Evolutionary conservation across 2,329 filamentous ascomycete species (phyloP), one percentile per base, ranked within the genome.

Genomic region (Exophiala sp.): DNA sequence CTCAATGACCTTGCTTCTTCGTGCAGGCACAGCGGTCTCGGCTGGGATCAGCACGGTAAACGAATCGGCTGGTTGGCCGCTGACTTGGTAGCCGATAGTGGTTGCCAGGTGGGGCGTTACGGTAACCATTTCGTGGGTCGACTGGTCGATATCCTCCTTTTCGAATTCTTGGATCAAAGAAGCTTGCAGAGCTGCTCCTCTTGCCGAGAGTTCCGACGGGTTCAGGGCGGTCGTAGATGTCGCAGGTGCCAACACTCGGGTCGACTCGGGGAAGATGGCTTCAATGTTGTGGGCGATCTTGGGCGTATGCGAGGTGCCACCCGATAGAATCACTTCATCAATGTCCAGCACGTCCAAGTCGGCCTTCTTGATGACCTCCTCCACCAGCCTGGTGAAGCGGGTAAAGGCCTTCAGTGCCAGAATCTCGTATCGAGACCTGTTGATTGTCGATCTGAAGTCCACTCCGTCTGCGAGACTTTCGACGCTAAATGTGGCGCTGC

Each of bases 121-220:
- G 27, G 91, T 96, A 58, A 98, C 89, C 66, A 89, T 88, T 45
- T 93, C 85, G 75, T 98, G 91, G 41, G 89, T 95, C 56, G 88
- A 95, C 77, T 96, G 90, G 67, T 94, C 87, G 61, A 98, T 94
- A 66, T 97, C 91, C 59, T 88, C 83, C 60, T 82, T 78, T 63
- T 98, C 93, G 70, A 95, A 98, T 70, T 95, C 91, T 69, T 90
- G 83, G 68, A 98, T 88, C 57, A 98, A 76, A 53, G 85, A 94
- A 30, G 93, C 93, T 73, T 98, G 93, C 62, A 98, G 88, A 24
- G 93, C 91, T 54, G 93, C 93, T 65, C 93, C 93, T 58, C 93
- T 83, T 56, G 87, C 86, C 63, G 85, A 77, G 48, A 96, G 79
- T 73, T 97, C 91, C 2, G 88, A 93, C 57, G 93, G 93, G 79